phyloP scores from a whole-genome alignment of 2,329 filamentous ascomycete species.

The Bimuria novae-zelandiae region DNA sequence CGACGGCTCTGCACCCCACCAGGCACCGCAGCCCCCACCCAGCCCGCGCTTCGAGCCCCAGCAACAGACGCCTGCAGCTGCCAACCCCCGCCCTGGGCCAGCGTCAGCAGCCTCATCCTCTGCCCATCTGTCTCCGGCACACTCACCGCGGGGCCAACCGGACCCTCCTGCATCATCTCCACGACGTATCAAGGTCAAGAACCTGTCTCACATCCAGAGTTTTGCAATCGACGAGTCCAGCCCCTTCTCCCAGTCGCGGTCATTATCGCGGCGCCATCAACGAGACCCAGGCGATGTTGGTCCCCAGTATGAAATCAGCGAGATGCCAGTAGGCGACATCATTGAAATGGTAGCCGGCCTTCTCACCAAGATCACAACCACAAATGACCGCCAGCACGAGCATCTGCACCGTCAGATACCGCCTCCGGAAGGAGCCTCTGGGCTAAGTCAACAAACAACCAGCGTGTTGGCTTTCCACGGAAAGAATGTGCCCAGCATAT shows the following conservation, averaged over 20 bases:
- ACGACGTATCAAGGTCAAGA: slow-evolving; percentile 76
- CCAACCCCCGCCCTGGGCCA: slow-evolving; percentile 27
- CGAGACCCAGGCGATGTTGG: slow-evolving; percentile 56
- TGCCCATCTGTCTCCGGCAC: slow-evolving; percentile 33
- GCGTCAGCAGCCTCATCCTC: slow-evolving; percentile 29
- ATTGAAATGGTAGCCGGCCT: slow-evolving; percentile 99
- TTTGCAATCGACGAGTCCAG: slow-evolving; percentile 79
- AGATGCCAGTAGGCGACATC: slow-evolving; percentile 94
- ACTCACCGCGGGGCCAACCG: slow-evolving; percentile 33
- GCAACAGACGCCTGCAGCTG: slow-evolving; percentile 35
- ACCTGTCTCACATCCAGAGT: slow-evolving; percentile 87
- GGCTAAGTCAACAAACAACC: slow-evolving; percentile 66
- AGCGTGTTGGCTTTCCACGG: slow-evolving; percentile 94
- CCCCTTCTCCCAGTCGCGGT: slow-evolving; percentile 56
- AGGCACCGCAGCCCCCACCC: slow-evolving; percentile 30
- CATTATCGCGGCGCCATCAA: slow-evolving; percentile 47
- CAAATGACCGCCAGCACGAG: slow-evolving; percentile 93
- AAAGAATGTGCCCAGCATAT: slow-evolving; percentile 96
- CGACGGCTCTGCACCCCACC: slow-evolving; percentile 23
- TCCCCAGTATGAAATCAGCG: slow-evolving; percentile 88
- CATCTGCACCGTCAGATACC: slow-evolving; percentile 78
- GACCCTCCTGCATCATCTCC: slow-evolving; percentile 51
- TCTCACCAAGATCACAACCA: slow-evolving; percentile 94
- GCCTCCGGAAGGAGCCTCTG: slow-evolving; percentile 61
- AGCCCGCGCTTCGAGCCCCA: slow-evolving; percentile 44